These are phyloP conservation scores for Vitis hybrid DNA, from an alignment of 177 flowering plant species.

Conservation along the genomic window DNA sequence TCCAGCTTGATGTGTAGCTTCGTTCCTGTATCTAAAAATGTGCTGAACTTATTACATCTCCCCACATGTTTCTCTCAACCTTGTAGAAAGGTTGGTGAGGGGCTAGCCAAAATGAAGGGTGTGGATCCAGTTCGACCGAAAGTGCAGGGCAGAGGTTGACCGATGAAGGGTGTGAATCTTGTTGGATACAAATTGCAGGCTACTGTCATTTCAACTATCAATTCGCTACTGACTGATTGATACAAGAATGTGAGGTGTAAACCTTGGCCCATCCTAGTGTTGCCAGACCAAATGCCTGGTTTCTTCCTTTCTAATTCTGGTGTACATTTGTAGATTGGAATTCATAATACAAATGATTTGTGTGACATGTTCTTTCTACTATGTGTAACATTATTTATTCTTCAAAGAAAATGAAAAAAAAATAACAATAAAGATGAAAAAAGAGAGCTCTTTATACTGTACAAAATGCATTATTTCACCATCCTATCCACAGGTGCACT, in stretches of 20 bases:
- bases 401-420: slow-evolving; percentile 16
- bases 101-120: slow-evolving; percentile 6
- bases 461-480: too few species aligned
- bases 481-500: too few species aligned
- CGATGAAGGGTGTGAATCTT: too few species aligned
- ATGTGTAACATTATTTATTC: slow-evolving; percentile 35
- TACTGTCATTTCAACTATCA: too few species aligned
- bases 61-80: background rate
- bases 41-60: background rate
- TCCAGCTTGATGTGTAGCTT: slow-evolving; percentile 21
- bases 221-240: slow-evolving; percentile 10
- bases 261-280: slow-evolving; percentile 11
- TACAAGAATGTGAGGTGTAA: slow-evolving; percentile 10
- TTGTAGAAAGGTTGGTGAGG: slow-evolving; percentile 1
- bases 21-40: background rate
- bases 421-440: slow-evolving; percentile 7
- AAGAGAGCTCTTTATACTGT: background rate
- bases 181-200: too few species aligned
- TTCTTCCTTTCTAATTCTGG: slow-evolving; percentile 18
- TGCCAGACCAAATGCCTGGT: slow-evolving; percentile 18
- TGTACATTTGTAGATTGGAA: slow-evolving; percentile 42
- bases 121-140: slow-evolving; percentile 4
- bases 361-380: slow-evolving; percentile 20
- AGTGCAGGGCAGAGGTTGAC: background rate
- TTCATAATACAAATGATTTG: slow-evolving; percentile 19